Evolutionary conservation across 495 filamentous ascomycete species (phyloP).

Genomic region (Trichoderma orchidacearum): DNA sequence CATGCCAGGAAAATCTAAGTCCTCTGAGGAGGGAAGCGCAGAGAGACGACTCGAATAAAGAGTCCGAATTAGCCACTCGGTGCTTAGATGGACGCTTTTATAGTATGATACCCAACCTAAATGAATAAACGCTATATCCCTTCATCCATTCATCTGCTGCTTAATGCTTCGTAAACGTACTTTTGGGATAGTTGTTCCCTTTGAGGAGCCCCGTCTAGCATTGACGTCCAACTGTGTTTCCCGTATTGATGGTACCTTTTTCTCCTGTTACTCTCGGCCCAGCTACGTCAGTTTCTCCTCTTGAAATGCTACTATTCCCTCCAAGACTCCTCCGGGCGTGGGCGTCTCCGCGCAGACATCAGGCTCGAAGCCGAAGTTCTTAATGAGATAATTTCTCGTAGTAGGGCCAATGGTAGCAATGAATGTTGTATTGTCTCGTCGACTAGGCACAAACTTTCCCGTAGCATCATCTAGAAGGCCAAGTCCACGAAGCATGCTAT

Average conservation of each 20-base stretch:
- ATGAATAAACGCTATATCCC: neutral
- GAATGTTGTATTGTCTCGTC: conserved; percentile 27
- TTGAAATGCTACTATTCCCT: conserved; percentile 34
- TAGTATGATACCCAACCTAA: neutral
- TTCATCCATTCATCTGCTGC: neutral
- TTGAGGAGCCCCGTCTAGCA: neutral
- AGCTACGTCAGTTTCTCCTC: neutral
- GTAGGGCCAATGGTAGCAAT: conserved; percentile 91
- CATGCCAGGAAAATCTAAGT: no score
- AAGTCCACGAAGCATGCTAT: conserved; percentile 61
- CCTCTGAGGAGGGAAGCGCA: neutral
- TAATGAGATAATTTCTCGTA: conserved; percentile 59
- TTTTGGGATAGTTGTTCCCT: neutral
- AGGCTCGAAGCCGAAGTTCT: conserved; percentile 54
- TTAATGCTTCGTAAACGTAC: neutral
- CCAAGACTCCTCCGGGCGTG: conserved; percentile 68
- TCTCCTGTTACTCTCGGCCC: neutral
- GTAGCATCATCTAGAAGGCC: conserved; percentile 37
- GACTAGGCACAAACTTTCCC: conserved; percentile 23
- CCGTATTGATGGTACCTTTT: neutral
- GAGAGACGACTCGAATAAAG: neutral
- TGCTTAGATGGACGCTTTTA: neutral
- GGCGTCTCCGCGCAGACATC: conserved; percentile 76
- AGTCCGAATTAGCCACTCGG: no score
- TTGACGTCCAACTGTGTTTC: neutral